Conservation (phyloP, 2,329 filamentous ascomycete genomes). For the Pestalotiopsis sp. region DNA sequence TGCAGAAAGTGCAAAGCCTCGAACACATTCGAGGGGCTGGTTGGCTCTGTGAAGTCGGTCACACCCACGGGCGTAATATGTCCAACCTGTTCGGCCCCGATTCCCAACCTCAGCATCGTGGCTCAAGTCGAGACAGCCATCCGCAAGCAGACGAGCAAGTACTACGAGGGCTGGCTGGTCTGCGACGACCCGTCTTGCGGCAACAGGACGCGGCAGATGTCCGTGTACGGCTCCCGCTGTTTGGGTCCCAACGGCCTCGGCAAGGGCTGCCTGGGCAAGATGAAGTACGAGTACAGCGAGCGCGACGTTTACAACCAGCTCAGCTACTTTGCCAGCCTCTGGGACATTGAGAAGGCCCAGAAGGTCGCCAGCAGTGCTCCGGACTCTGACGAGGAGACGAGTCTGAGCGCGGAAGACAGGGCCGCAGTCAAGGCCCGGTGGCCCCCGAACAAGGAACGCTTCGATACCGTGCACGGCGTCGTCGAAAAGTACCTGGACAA, state of each 20-base stretch:
- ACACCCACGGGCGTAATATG: conserved; percentile 74
- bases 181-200: conserved; percentile 90
- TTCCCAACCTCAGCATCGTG: conserved; percentile 74
- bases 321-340: conserved; percentile 81
- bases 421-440: conserved; percentile 41
- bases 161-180: conserved; percentile 90
- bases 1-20: conserved; percentile 79
- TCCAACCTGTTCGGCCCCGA: conserved; percentile 63
- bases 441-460: conserved; percentile 69
- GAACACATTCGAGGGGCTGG: conserved; percentile 77
- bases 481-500: conserved; percentile 86
- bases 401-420: conserved; percentile 53
- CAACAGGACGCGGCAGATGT: conserved; percentile 86
- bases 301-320: conserved; percentile 95
- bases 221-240: conserved; percentile 88
- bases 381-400: conserved; percentile 18
- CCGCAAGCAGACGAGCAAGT: conserved; percentile 74
- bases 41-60: conserved; percentile 22
- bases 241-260: conserved; percentile 85
- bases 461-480: conserved; percentile 73
- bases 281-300: conserved; percentile 87
- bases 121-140: conserved; percentile 88
- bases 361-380: conserved; percentile 39
- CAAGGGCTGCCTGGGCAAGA: conserved; percentile 80
- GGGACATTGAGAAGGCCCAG: conserved; percentile 85